These are phyloP conservation scores for Leishmania guyanensis DNA, from an alignment of 208 protist species.

Conservation along the genomic window DNA sequence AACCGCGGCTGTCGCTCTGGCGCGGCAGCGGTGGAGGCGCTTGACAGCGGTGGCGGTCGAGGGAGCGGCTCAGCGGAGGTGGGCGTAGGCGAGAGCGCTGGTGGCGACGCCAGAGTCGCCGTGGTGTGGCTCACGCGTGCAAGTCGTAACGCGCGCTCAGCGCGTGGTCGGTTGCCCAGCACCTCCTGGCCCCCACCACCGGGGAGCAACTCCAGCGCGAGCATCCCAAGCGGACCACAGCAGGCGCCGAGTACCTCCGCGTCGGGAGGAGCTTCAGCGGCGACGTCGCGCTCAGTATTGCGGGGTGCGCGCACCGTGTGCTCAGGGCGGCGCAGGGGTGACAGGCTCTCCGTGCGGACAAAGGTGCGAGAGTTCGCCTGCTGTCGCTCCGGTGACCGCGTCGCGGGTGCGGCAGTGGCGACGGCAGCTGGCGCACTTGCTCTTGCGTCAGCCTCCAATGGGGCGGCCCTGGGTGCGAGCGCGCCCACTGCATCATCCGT, in stretches of 20 bases:
- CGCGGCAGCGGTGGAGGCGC: background rate
- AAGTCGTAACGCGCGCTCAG: background rate
- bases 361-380: background rate
- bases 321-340: constrained; percentile 6
- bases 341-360: constrained; percentile 18
- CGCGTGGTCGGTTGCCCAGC: background rate
- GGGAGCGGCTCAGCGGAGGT: background rate
- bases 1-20: constrained; percentile 1
- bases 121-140: background rate
- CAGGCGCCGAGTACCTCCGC: background rate
- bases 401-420: background rate
- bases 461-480: background rate
- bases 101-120: background rate
- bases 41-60: background rate
- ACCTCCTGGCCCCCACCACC: background rate
- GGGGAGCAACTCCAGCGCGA: background rate
- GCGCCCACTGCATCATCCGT: background rate
- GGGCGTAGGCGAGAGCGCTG: background rate
- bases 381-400: background rate
- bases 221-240: background rate
- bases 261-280: background rate
- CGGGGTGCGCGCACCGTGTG: background rate
- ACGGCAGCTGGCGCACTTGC: background rate
- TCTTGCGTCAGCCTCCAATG: background rate
- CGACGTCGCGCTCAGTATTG: background rate